Base-by-base conservation (phyloP, 2,329 filamentous ascomycete species). In the Penicillium occitanis region DNA sequence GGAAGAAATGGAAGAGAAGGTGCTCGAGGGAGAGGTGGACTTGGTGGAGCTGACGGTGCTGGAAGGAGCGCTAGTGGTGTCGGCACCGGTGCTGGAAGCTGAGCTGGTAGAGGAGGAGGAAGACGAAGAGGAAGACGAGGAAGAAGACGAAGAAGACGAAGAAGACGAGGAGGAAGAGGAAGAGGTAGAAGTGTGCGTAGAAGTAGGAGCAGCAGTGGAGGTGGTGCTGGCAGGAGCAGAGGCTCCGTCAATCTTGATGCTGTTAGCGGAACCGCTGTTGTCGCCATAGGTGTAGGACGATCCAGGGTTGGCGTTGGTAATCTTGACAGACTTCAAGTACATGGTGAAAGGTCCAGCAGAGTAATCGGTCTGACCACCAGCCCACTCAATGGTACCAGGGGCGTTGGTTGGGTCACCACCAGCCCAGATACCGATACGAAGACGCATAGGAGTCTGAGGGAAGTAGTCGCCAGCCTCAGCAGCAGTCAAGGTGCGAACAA, bases 191-290 rank as follows among this genome's bases (percentile, higher is more conserved):
- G 19, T 14, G 17, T 42, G 22, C 37, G 65, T 63, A 8, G 61
- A 40, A 25, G 60, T 22, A 33, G 61, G 50, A n/a, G 35, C 40
- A 51, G 50, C 48, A 25, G 64, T 58, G 37, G 59, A 42, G 6
- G 59, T 53, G 57, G 53, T 22, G 33, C 17, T 13, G 28, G 17
- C 22, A 33, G 63, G n/a, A 40, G 64, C n/a, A 48, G 58, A 25
- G 68, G 95, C 95, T 69, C 88, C 93, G 19, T 89, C 85, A 63
- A 94, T 88, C 72, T 89, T 82, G 75, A 91, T 90, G 79, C 88
- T 90, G 72, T 88, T 71, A 81, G 82, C 90, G 59, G 78, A 81
- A 62, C 90, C 90, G 1, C 83, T 81, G 55, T 80, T 79, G 73
- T 91, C 90, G 33, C 82, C 82, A 71, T 87, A 93, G 58, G 83